Base-by-base conservation (phyloP, 148 eudicot species). In the Suaeda aralocaspica region DNA sequence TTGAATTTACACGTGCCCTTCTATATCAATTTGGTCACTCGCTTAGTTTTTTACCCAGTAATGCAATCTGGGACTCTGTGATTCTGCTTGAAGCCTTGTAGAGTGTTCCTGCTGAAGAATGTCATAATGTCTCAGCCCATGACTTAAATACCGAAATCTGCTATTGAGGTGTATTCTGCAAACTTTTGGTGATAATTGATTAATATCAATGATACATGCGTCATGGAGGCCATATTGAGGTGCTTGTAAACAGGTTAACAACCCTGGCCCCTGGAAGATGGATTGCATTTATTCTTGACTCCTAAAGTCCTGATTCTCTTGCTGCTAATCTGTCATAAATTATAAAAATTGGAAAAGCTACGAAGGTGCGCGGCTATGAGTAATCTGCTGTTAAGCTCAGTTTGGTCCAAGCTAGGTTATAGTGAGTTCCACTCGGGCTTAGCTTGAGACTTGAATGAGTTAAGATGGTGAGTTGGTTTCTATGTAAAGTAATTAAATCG, bases 1-100 rank as follows among this genome's bases (percentile, higher is more conserved):
- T 74, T 59, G 67, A 62, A 74, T 69, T 50, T 18, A 64, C 69
- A 65, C 42, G 11, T 44, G 24, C 34, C 31, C 52, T 19, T 70
- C 50, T 36, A 25, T 30, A 64, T 70, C 56, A 36, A 16, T 66
- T 49, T 36, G 4, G 19, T 53, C 48, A 57, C 51, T 67, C 46
- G 36, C 24, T 50, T 63, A 9, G 18, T 50, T 51, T 18, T 4
- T 57, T 34, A 6, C 41, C 53, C 13, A 15, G 7, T 22, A 9
- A 34, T 34, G 39, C 45, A 21, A 48, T 52, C 59, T 61, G 41
- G 60, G 68, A 30, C 30, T 65, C 52, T 26, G 67, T 52, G 39
- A 30, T 64, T 34, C 31, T 13, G 41, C 53, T 64, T 64, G 64
- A 36, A 36, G 41, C 41, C 41, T 73, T 13, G 30, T 30, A 24